A percentile compares a stretch with the other conserved stretches of the same genome.
Evolutionary conservation across 768 basidiomycete species (phyloP).

Genomic region (Podaxis sp.): DNA sequence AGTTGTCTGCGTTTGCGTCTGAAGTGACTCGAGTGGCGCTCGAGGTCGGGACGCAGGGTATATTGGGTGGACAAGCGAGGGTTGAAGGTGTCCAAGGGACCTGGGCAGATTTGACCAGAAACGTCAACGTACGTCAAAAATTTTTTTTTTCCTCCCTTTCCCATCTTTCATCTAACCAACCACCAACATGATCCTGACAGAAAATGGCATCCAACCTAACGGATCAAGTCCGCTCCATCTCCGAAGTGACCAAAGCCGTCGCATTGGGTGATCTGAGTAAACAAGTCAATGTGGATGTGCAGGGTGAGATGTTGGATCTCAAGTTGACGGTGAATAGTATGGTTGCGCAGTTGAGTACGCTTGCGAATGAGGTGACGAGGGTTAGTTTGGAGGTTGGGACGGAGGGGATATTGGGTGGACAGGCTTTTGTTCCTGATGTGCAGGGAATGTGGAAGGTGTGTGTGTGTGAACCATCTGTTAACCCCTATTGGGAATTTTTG

Average conservation of each 20-base stretch:
- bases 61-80: conserved; percentile 84
- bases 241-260: conserved; percentile 85
- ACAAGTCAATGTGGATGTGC: conserved; percentile 87
- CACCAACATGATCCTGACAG: conserved; percentile 26
- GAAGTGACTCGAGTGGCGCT: conserved; percentile 81
- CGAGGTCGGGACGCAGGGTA: conserved; percentile 89
- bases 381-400: conserved; percentile 92
- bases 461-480: neutral
- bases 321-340: conserved; percentile 85
- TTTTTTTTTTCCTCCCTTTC: neutral
- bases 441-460: conserved; percentile 90
- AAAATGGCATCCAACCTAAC: conserved; percentile 88
- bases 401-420: conserved; percentile 91
- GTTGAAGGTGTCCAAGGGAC: conserved; percentile 92
- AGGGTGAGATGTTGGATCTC: conserved; percentile 90
- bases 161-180: neutral
- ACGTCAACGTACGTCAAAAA: conserved; percentile 74
- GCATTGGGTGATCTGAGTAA: conserved; percentile 81
- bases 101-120: conserved; percentile 86
- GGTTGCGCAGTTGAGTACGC: conserved; percentile 75
- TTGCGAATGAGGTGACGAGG: conserved; percentile 83
- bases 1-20: conserved; percentile 78
- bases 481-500: too few species aligned
- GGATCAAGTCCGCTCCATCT: conserved; percentile 87
- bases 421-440: conserved; percentile 88